Conservation (phyloP, 306 rosid genomes). For the Quercus alba region DNA sequence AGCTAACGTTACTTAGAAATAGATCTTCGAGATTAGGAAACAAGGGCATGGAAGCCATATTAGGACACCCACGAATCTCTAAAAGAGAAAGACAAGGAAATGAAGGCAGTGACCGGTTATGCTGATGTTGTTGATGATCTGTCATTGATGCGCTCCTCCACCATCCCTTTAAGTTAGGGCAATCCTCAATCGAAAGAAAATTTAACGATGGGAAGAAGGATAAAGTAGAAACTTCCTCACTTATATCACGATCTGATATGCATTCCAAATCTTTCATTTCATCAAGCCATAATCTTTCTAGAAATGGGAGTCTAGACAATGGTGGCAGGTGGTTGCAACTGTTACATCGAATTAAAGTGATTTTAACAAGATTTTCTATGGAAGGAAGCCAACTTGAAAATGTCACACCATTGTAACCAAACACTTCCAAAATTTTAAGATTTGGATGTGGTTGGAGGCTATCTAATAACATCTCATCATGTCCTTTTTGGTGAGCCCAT, state of each 20-base stretch:
- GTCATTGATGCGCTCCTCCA: background rate
- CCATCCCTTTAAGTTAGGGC: slow-evolving; percentile 20
- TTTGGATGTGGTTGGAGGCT: slow-evolving; percentile 26
- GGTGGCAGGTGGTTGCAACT: background rate
- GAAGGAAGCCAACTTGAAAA: slow-evolving; percentile 10
- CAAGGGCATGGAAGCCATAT: background rate
- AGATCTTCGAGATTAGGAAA: background rate
- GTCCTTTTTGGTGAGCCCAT: background rate
- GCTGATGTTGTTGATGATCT: background rate
- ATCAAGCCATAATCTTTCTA: accelerated
- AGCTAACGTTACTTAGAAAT: background rate
- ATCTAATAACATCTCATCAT: slow-evolving; percentile 22
- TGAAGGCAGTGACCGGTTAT: background rate
- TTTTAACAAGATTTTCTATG: background rate
- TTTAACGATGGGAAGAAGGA: background rate
- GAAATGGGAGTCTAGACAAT: background rate
- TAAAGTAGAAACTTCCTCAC: background rate
- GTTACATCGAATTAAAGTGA: accelerated
- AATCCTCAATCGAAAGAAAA: accelerated
- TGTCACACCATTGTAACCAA: slow-evolving; percentile 11
- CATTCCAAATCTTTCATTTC: background rate
- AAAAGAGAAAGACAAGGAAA: slow-evolving; percentile 8
- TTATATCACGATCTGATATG: background rate
- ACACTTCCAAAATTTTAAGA: slow-evolving; percentile 5
- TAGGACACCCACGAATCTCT: background rate